Percentiles rank a stretch among this genome's conserved stretches.
These are phyloP conservation scores for Trifolium subterraneum DNA, from an alignment of 306 rosid genomes.

Conservation along the genomic window DNA sequence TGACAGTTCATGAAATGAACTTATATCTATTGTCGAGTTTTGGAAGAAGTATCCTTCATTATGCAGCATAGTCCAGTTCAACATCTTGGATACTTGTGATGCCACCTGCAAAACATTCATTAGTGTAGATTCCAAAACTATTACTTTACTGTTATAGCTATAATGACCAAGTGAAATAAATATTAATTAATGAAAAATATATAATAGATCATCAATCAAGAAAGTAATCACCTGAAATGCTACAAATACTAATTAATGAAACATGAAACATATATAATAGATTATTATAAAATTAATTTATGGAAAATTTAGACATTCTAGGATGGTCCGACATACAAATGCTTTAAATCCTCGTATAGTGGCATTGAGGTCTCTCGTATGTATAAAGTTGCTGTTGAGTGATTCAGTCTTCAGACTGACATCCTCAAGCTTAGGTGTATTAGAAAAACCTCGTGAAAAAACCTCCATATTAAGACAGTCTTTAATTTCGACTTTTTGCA, in stretches of 20 bases:
- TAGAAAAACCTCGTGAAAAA: background rate
- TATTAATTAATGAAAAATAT: too few species aligned
- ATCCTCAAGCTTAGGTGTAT: background rate
- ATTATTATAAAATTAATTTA: background rate
- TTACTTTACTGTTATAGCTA: background rate
- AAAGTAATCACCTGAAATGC: background rate
- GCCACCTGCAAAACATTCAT: background rate
- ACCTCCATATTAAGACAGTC: slow-evolving; percentile 1
- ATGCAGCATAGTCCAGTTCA: background rate
- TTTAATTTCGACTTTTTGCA: background rate
- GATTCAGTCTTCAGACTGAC: background rate
- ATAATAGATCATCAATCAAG: too few species aligned
- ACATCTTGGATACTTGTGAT: background rate
- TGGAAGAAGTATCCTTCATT: background rate
- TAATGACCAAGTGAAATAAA: too few species aligned
- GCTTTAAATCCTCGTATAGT: slow-evolving; percentile 1
- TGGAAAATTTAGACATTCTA: too few species aligned
- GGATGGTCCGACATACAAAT: background rate
- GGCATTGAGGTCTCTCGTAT: slow-evolving; percentile 1
- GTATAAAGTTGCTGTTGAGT: background rate
- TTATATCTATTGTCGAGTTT: background rate
- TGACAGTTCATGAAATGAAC: background rate
- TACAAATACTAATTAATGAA: background rate
- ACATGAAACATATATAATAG: background rate
- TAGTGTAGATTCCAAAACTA: background rate